These are phyloP conservation scores for Coemansia guatemalensis DNA, from an alignment of 192 early-diverging fungal species.

Conservation along the genomic window DNA sequence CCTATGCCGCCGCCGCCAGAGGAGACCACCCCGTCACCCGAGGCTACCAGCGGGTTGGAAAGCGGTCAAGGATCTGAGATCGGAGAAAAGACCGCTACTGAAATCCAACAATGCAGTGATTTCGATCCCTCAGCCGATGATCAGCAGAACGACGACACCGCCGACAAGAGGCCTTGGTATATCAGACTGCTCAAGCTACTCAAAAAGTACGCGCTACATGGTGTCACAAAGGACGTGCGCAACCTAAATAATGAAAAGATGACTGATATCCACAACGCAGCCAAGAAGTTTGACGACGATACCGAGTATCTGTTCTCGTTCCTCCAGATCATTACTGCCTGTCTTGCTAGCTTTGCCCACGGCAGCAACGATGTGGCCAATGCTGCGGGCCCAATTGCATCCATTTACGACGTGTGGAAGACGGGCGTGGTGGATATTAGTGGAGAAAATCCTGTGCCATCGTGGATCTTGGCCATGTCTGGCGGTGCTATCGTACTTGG, in stretches of 20 bases:
- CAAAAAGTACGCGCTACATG: conserved; percentile 41
- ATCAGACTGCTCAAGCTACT: conserved; percentile 13
- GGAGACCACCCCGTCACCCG: conserved; percentile 12
- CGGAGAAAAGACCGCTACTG: conserved; percentile 18
- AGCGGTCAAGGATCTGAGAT: conserved; percentile 18
- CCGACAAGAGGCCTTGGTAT: conserved; percentile 7
- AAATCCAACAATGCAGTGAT: conserved; percentile 19
- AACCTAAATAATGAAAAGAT: conserved; percentile 52
- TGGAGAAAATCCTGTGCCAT: conserved; percentile 62
- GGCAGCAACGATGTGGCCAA: conserved; percentile 87
- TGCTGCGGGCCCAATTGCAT: conserved; percentile 76
- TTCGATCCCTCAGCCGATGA: conserved; percentile 7
- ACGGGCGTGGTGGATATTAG: conserved; percentile 47
- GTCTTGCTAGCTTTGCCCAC: conserved; percentile 82
- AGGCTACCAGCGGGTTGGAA: conserved; percentile 33
- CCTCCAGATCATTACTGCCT: conserved; percentile 77
- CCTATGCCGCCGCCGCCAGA: conserved; percentile 32
- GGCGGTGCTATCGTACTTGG: conserved; percentile 77
- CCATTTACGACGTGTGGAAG: conserved; percentile 73
- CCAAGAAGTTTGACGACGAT: conserved; percentile 67
- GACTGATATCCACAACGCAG: conserved; percentile 60
- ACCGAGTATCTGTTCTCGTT: conserved; percentile 83
- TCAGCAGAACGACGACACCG: conserved; percentile 9
- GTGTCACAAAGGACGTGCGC: conserved; percentile 55
- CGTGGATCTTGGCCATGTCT: conserved; percentile 74